Percentiles rank a stretch among this genome's conserved stretches.
phyloP scores from a whole-genome alignment of 2,329 filamentous ascomycete species.

The Xylariaceae sp. region DNA sequence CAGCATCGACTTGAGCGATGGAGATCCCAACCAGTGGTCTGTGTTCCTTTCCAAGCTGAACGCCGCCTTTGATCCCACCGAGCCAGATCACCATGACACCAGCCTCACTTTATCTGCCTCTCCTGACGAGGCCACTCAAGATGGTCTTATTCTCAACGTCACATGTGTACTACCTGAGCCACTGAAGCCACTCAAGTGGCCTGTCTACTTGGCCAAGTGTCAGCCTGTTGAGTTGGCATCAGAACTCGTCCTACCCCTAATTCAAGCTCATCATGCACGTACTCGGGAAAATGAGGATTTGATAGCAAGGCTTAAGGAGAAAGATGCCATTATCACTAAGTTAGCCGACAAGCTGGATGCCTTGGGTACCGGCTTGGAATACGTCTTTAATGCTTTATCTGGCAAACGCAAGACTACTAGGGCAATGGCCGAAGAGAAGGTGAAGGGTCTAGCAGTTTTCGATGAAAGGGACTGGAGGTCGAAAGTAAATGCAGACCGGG shows the following conservation, averaged over 20 bases:
- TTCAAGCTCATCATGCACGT: constrained; percentile 49
- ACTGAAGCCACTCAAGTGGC: constrained; percentile 67
- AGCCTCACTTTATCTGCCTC: constrained; percentile 47
- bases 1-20: constrained; percentile 72
- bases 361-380: constrained; percentile 54
- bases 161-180: constrained; percentile 64
- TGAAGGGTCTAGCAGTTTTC: constrained; percentile 57
- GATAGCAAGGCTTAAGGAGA: constrained; percentile 47
- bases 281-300: constrained; percentile 48
- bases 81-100: constrained; percentile 47
- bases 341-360: constrained; percentile 58
- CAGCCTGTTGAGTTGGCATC: constrained; percentile 47
- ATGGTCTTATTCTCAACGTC: constrained; percentile 55
- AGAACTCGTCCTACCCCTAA: constrained; percentile 55
- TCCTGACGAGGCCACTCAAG: constrained; percentile 37
- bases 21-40: constrained; percentile 64
- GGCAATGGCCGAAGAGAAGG: constrained; percentile 48
- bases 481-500: constrained; percentile 27
- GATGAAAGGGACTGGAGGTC: constrained; percentile 44
- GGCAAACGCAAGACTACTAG: constrained; percentile 52
- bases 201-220: constrained; percentile 56
- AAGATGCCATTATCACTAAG: constrained; percentile 54
- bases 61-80: constrained; percentile 52
- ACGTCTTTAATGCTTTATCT: constrained; percentile 55
- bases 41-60: constrained; percentile 68